These are phyloP conservation scores for Moricandia arvensis DNA, from an alignment of 345 rosid species.

Conservation along the genomic window DNA sequence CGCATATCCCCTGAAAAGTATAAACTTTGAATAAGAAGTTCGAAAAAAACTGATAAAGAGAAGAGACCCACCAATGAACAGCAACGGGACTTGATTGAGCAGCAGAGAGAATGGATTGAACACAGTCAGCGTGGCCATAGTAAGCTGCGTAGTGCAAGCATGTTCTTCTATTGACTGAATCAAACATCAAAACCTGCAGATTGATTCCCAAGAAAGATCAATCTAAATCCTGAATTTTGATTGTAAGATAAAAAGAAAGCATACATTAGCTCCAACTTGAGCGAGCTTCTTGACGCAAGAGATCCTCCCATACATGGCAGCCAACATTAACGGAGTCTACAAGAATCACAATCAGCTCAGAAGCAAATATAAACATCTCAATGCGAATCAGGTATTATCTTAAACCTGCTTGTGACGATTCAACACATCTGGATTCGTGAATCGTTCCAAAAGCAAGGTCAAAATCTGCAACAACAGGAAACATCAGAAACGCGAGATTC, in stretches of 20 bases:
- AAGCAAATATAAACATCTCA: too few species aligned
- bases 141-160: constrained; percentile 96
- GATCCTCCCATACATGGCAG: constrained; percentile 95
- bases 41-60: neutral
- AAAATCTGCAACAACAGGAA: constrained; percentile 55
- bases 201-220: neutral
- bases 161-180: constrained; percentile 80
- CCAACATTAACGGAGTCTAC: constrained; percentile 99
- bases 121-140: constrained; percentile 80
- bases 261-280: constrained; percentile 94
- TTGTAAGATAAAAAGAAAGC: neutral
- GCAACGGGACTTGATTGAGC: constrained; percentile 81
- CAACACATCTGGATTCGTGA: constrained; percentile 76
- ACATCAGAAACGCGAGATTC: neutral
- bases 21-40: too few species aligned
- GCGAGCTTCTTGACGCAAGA: constrained; percentile 78
- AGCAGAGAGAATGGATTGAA: constrained; percentile 68
- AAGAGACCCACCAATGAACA: constrained; percentile 60
- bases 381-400: too few species aligned
- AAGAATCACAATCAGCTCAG: too few species aligned
- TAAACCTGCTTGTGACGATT: too few species aligned
- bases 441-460: constrained; percentile 63
- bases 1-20: constrained; percentile 69
- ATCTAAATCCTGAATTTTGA: too few species aligned
- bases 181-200: constrained; percentile 84